Evolutionary conservation across 345 rosid genomes (phyloP).

Genomic region (Clausena lansium): DNA sequence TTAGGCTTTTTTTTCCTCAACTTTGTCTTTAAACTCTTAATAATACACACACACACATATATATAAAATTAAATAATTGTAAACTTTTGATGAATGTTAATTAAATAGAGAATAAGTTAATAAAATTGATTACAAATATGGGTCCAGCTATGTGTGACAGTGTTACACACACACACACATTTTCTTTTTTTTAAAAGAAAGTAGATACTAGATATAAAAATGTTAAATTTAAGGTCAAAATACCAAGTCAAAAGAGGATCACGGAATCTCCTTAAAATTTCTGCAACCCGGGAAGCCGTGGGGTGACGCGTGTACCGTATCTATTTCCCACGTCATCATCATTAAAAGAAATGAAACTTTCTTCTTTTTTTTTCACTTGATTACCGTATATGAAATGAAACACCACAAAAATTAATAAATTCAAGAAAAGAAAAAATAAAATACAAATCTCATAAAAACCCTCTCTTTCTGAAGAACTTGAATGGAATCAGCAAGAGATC

Average conservation of each 20-base stretch:
- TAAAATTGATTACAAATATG: too few relatives aligned
- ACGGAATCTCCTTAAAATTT: background rate
- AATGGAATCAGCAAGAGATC: constrained; percentile 25
- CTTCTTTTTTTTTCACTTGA: background rate
- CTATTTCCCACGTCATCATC: background rate
- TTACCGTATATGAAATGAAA: background rate
- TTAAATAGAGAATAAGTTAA: too few relatives aligned
- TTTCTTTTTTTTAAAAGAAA: too few relatives aligned
- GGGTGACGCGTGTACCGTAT: background rate
- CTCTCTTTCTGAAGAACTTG: background rate
- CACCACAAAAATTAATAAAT: background rate
- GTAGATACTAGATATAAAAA: too few relatives aligned
- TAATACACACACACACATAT: too few relatives aligned
- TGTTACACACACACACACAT: too few relatives aligned
- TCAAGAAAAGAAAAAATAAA: background rate
- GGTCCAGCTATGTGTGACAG: too few relatives aligned
- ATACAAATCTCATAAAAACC: background rate
- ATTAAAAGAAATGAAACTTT: background rate
- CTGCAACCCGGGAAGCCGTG: background rate
- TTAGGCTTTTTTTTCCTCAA: too few relatives aligned
- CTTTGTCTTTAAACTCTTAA: too few relatives aligned
- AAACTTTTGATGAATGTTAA: too few relatives aligned
- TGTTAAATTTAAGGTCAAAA: background rate
- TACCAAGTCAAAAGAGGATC: constrained; percentile 11
- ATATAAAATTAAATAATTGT: too few relatives aligned